Conservation (phyloP, 1,284 basidiomycete genomes). For the Heterobasidion annosum region DNA sequence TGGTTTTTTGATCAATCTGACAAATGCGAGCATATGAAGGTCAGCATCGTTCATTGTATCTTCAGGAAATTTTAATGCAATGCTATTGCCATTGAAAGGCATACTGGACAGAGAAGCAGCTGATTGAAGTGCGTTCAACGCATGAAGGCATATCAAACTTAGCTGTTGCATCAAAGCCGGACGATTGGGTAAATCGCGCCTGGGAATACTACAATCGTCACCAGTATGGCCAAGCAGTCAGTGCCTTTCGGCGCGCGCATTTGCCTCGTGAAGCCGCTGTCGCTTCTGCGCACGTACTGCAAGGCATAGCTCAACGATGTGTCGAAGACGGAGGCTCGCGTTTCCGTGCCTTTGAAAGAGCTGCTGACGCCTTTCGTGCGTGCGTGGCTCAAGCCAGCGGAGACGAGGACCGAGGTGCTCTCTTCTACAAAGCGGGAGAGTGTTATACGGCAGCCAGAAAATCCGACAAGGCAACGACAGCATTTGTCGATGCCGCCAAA, state of each 20-base stretch:
- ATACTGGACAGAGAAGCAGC: conserved; percentile 35
- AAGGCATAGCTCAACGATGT: too few species aligned
- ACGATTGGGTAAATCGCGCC: conserved; percentile 50
- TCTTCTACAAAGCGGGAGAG: conserved; percentile 21
- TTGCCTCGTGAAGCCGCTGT: neutral
- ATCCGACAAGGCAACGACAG: conserved; percentile 17
- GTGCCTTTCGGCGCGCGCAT: conserved; percentile 50
- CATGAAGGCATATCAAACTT: conserved; percentile 36
- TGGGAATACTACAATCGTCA: conserved; percentile 42
- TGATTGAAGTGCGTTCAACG: conserved; percentile 34
- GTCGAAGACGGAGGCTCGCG: too few species aligned
- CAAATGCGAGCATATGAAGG: conserved; percentile 49
- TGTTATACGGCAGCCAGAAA: too few species aligned
- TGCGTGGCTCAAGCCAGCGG: conserved; percentile 18
- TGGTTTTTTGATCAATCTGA: conserved; percentile 59
- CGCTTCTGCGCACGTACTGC: too few species aligned
- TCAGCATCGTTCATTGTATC: conserved; percentile 16
- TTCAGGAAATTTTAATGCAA: neutral
- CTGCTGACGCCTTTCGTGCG: too few species aligned
- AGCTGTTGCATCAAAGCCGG: conserved; percentile 34
- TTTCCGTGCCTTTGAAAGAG: too few species aligned
- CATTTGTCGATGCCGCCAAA: conserved; percentile 28
- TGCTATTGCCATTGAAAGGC: conserved; percentile 21
- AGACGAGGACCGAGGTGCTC: conserved; percentile 30
- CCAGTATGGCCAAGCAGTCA: conserved; percentile 49